Evolutionary conservation across 768 basidiomycete genomes (phyloP), one percentile per base, ranked within the genome.

Genomic region (Boletus subparvulus): DNA sequence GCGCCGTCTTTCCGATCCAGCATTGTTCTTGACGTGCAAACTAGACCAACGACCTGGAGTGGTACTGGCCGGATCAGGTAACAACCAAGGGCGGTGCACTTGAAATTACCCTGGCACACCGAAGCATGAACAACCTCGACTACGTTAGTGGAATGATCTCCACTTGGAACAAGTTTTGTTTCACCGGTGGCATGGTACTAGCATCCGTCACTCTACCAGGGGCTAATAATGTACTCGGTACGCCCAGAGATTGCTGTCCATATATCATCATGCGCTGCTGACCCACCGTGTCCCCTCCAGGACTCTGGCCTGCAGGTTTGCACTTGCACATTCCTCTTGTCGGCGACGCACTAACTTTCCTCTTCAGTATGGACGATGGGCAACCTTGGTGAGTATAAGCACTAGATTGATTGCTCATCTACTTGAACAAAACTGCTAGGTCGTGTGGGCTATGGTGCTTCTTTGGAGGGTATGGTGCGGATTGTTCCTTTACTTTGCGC

Each of bases 111-210:
- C 73, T 96, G 63, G 83, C 73, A 28, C 70, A 80, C 68, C 89
- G 82, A 67, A 67, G 75, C 54, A 90, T 80, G 41, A 88, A 95
- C 68, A 81, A 81, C 55, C 75, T 95, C 53, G 70, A 89, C 55
- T 94, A 88, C 66, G 80, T 83, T 64, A 85, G 89, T 41, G 88
- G 83, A 14, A 74, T 92, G 78, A 74, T 91, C 66, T 74, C 83
- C 24, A 80, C 81, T 17, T 76, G 86, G 91, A 97, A 97, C 74
- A 94, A 96, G 72, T 90, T 98, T 61, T 98, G 92, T 75, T 94
- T 96, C 74, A 92, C 92, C 32, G 92, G 91, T 37, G 94, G 94
- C 40, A 77, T 91, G 55, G 76, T 94, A 50, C 85, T 90, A 61
- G 74, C 80, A 3, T 81, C 83, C 36, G 84, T 89, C n/a, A 77